phyloP scores from a whole-genome alignment of 164 flowering plant species.

The Akebia trifoliata region DNA sequence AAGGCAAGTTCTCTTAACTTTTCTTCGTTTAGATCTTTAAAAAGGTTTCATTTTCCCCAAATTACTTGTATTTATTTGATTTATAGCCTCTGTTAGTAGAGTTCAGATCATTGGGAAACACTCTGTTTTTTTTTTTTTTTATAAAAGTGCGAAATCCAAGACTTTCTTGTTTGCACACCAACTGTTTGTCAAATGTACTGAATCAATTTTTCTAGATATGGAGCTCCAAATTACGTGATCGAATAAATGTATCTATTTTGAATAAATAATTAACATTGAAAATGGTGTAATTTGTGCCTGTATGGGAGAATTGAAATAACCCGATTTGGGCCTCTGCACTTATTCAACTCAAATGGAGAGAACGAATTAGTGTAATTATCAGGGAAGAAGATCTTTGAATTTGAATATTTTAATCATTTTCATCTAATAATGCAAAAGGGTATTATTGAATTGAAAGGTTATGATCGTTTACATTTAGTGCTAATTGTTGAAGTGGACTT shows the following conservation, averaged over 20 bases:
- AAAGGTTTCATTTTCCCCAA: background rate
- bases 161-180: background rate
- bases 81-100: background rate
- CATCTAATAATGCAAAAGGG: no score
- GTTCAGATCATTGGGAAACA: background rate
- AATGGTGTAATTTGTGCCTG: no score
- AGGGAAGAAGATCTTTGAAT: no score
- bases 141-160: background rate
- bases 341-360: no score
- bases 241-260: no score
- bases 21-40: background rate
- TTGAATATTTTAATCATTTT: no score
- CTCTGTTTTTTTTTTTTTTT: background rate
- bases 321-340: no score
- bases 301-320: no score
- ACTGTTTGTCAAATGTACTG: conserved; percentile 2
- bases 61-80: background rate
- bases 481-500: background rate
- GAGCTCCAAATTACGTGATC: background rate
- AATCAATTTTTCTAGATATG: background rate
- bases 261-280: no score
- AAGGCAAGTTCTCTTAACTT: conserved; percentile 16
- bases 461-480: no score
- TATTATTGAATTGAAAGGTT: no score
- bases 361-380: no score